Evolutionary conservation across 208 protist species (phyloP).

Genomic region (Trypanosoma mega): DNA sequence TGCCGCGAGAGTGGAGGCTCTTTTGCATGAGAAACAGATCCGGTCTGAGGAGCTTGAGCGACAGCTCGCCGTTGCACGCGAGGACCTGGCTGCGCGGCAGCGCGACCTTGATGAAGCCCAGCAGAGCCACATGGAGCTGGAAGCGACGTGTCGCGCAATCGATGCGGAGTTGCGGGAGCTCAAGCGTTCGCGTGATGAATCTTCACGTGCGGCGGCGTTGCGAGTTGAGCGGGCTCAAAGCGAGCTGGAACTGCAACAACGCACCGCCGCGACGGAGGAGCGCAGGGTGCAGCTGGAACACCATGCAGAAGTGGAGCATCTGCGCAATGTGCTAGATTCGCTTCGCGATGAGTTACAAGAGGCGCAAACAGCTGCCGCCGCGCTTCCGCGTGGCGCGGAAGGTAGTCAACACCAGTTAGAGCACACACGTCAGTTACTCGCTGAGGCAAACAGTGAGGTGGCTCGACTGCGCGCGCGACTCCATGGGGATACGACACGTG

Average conservation of each 20-base stretch:
- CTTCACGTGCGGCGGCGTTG: constrained; percentile 19
- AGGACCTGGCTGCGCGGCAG: constrained; percentile 23
- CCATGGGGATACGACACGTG: constrained; percentile 13
- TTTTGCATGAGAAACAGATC: constrained; percentile 25
- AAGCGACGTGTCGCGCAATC: not conserved
- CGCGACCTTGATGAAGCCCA: constrained; percentile 17
- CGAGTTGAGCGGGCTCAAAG: constrained; percentile 27
- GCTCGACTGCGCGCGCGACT: constrained; percentile 35
- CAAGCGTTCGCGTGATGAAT: constrained; percentile 20
- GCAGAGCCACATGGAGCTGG: constrained; percentile 15
- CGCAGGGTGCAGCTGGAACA: constrained; percentile 27
- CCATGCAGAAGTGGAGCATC: constrained; percentile 9
- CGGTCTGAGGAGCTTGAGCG: constrained; percentile 33
- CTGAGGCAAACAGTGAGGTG: constrained; percentile 35
- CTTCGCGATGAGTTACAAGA: constrained; percentile 38
- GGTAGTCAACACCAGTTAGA: constrained; percentile 42
- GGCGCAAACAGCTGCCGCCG: constrained; percentile 52
- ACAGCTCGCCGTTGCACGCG: constrained; percentile 12
- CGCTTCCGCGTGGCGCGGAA: constrained; percentile 38
- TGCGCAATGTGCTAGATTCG: constrained; percentile 13
- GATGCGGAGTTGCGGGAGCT: constrained; percentile 11
- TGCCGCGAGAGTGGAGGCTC: constrained; percentile 44
- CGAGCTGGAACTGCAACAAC: constrained; percentile 29
- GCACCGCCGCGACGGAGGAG: constrained; percentile 24
- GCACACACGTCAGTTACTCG: constrained; percentile 40